Evolutionary conservation across 2,329 filamentous ascomycete genomes (phyloP), one percentile per base, ranked within the genome.

Genomic region (Penicillium psychrosexuale): DNA sequence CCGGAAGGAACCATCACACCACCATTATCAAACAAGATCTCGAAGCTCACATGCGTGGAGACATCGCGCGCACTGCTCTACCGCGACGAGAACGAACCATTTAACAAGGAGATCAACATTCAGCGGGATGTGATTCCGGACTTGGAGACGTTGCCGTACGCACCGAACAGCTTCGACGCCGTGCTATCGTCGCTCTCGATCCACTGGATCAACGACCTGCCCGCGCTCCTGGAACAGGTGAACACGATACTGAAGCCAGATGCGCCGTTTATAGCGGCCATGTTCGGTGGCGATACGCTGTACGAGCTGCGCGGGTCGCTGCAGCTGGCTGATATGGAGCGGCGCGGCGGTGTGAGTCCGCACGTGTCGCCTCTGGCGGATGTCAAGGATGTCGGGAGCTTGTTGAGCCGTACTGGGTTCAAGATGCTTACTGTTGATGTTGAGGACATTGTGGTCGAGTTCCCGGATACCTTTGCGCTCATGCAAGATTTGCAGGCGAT

Each of bases 191-290:
- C 89, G 53, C 77, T 96, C 56, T 92, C 89, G 55, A 80, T 99
- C 70, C 94, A 99, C 75, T 99, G 94, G 94, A 89, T 97, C 79
- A 99, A 99, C 72, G 91, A 99, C 72, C 83, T 99, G 5, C 94
- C 94, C 0, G 89, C 88, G 1, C 79, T 95, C 11, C 81, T 99
- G 2, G 80, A 86, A 1, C 90, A 96, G 69, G 88, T 97, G 69
- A 96, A 96, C 78, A 82, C 84, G 61, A 79, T 95, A 33, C 82
- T 99, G 27, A 96, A 95, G 74, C 91, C 93, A 0, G 94, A 99
- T 72, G 82, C 84, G 53, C 91, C 95, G 1, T 96, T 99, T 69
- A 86, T 99, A 44, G 93, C 89, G 13, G 93, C 93, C 62, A 99
- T 99, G 92, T 87, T 96, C 57, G 94, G 94, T 53, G 94, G 94